A percentile compares a stretch with the other conserved stretches of the same genome.
These are phyloP conservation scores for Fusarium pseudonygamai DNA, from an alignment of 2,329 filamentous ascomycete species.

Conservation along the genomic window DNA sequence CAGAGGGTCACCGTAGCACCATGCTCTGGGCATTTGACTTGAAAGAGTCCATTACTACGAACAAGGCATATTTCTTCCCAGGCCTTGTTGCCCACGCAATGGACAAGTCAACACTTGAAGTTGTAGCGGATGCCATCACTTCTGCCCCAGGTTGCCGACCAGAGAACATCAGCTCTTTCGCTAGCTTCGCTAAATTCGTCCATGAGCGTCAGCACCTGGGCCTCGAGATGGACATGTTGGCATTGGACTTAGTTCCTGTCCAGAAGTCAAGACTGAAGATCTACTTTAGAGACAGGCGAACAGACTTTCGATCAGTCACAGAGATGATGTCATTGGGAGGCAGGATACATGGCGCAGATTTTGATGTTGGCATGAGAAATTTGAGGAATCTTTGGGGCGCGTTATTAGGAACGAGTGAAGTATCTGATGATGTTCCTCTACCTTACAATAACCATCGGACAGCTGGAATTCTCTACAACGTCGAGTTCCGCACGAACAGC, in stretches of 20 bases:
- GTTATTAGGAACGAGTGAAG: conserved; percentile 4
- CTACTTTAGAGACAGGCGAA: conserved; percentile 47
- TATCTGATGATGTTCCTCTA: conserved; percentile 22
- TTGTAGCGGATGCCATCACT: conserved; percentile 32
- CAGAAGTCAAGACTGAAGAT: conserved; percentile 48
- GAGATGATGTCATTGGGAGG: conserved; percentile 41
- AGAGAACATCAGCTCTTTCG: background rate
- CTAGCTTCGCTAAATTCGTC: background rate
- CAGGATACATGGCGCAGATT: background rate
- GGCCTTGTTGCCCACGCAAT: background rate
- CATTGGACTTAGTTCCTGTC: conserved; percentile 45
- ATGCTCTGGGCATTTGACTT: background rate
- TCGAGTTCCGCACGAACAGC: conserved; percentile 41
- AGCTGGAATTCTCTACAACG: conserved; percentile 48
- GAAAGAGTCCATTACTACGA: background rate
- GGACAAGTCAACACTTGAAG: background rate
- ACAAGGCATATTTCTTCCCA: background rate
- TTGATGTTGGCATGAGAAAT: conserved; percentile 21
- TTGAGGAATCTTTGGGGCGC: conserved; percentile 34
- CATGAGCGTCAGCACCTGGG: background rate
- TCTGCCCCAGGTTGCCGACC: conserved; percentile 5
- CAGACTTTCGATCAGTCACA: conserved; percentile 42
- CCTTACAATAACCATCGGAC: conserved; percentile 43
- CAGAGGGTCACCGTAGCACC: background rate
- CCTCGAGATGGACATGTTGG: conserved; percentile 43